These are phyloP conservation scores for Strobilomyces echinocephalus DNA, from an alignment of 768 basidiomycete species.

Conservation along the genomic window DNA sequence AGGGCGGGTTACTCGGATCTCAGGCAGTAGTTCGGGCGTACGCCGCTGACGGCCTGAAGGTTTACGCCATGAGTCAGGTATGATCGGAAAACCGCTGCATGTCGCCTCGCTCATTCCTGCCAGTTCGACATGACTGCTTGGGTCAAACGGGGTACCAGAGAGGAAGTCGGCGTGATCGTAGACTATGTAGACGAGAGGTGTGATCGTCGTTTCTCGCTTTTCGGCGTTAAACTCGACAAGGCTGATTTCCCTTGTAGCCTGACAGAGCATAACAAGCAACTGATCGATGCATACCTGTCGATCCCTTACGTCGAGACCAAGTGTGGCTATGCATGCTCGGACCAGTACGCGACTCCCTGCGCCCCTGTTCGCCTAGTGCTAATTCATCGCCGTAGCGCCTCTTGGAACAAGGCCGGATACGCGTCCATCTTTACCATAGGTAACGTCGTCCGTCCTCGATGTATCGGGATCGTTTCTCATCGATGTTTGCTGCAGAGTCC, in stretches of 20 bases:
- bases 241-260: constrained; percentile 43
- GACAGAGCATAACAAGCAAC: constrained; percentile 72
- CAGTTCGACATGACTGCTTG: constrained; percentile 93
- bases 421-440: constrained; percentile 79
- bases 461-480: neutral
- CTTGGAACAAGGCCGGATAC: constrained; percentile 84
- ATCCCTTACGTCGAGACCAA: constrained; percentile 81
- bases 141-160: constrained; percentile 77
- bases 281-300: constrained; percentile 71
- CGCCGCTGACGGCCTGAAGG: constrained; percentile 28
- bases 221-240: neutral
- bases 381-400: constrained; percentile 44
- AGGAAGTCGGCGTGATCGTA: constrained; percentile 79
- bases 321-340: constrained; percentile 93
- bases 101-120: constrained; percentile 27
- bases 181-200: constrained; percentile 75
- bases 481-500: constrained; percentile 49
- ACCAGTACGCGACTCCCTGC: constrained; percentile 58
- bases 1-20: constrained; percentile 81
- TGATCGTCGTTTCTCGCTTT: constrained; percentile 32
- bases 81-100: neutral
- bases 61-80: constrained; percentile 34
- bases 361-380: constrained; percentile 15
- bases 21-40: constrained; percentile 85
- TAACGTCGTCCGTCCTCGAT: constrained; percentile 3